Evolutionary conservation across 768 basidiomycete species (phyloP).

Genomic region (Favolaschia claudopus): DNA sequence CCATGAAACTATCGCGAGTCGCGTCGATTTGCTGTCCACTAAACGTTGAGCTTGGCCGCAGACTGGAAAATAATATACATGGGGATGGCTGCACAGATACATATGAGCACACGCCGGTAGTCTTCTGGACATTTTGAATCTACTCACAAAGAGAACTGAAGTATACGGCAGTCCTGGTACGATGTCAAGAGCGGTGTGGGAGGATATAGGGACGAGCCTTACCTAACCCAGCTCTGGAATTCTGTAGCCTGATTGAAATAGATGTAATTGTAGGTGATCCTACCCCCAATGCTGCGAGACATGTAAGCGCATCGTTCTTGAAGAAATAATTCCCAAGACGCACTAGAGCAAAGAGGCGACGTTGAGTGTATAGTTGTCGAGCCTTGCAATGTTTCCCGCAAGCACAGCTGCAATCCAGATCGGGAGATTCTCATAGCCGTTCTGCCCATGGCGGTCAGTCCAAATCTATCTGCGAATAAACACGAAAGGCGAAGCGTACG

Average conservation of each 20-base stretch:
- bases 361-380: slow-evolving; percentile 22
- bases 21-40: too few relatives aligned
- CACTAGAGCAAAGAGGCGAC: slow-evolving; percentile 16
- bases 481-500: slow-evolving; percentile 8
- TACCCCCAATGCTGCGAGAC: slow-evolving; percentile 4
- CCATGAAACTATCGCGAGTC: too few relatives aligned
- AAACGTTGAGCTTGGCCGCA: slow-evolving; percentile 14
- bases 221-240: slow-evolving; percentile 13
- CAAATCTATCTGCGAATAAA: not conserved
- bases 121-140: not conserved
- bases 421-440: slow-evolving; percentile 26
- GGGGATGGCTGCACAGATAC: slow-evolving; percentile 8
- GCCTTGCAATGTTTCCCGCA: slow-evolving; percentile 18
- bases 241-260: slow-evolving; percentile 22
- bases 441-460: slow-evolving; percentile 3
- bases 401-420: slow-evolving; percentile 27
- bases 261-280: slow-evolving; percentile 17
- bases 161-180: slow-evolving; percentile 9
- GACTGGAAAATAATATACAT: slow-evolving; percentile 24
- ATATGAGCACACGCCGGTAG: not conserved
- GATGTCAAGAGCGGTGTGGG: not conserved
- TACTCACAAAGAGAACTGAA: slow-evolving; percentile 18
- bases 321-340: not conserved
- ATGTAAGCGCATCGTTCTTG: not conserved
- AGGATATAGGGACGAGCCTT: not conserved